Conservation (phyloP, 2,329 filamentous ascomycete species). For the Nectriaceae sp. region DNA sequence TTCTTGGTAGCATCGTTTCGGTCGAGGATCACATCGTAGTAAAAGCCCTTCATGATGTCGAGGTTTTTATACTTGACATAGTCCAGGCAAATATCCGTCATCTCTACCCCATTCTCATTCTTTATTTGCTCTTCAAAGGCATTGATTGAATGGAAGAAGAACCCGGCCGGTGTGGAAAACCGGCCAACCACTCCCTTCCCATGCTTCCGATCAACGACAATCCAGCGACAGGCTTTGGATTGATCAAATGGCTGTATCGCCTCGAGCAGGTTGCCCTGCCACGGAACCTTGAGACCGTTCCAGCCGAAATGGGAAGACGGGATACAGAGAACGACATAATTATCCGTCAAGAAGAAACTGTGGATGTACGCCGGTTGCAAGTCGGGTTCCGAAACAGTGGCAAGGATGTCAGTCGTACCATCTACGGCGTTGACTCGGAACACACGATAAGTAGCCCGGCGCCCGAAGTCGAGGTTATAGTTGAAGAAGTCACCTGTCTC, state of each 20-base stretch:
- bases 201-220: slow-evolving; percentile 68
- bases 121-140: slow-evolving; percentile 64
- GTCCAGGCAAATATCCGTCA: slow-evolving; percentile 63
- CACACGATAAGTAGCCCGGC: slow-evolving; percentile 62
- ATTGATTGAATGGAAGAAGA: slow-evolving; percentile 81
- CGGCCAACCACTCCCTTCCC: slow-evolving; percentile 67
- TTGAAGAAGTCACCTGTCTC: slow-evolving; percentile 77
- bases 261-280: slow-evolving; percentile 68
- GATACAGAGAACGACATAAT: slow-evolving; percentile 73
- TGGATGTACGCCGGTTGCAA: slow-evolving; percentile 73
- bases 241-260: slow-evolving; percentile 65
- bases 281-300: slow-evolving; percentile 62
- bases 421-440: slow-evolving; percentile 65
- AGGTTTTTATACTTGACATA: slow-evolving; percentile 63
- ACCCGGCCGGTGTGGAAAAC: slow-evolving; percentile 69
- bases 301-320: slow-evolving; percentile 64
- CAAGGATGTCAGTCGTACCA: slow-evolving; percentile 70
- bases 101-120: slow-evolving; percentile 33
- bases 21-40: slow-evolving; percentile 68
- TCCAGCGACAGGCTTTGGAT: slow-evolving; percentile 63
- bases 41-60: slow-evolving; percentile 67
- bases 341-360: slow-evolving; percentile 73
- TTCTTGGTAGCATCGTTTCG: slow-evolving; percentile 46
- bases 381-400: slow-evolving; percentile 56
- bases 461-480: slow-evolving; percentile 72